These are phyloP conservation scores for Xerophyta viscosa DNA, from an alignment of 106 monocot species.

Conservation along the genomic window DNA sequence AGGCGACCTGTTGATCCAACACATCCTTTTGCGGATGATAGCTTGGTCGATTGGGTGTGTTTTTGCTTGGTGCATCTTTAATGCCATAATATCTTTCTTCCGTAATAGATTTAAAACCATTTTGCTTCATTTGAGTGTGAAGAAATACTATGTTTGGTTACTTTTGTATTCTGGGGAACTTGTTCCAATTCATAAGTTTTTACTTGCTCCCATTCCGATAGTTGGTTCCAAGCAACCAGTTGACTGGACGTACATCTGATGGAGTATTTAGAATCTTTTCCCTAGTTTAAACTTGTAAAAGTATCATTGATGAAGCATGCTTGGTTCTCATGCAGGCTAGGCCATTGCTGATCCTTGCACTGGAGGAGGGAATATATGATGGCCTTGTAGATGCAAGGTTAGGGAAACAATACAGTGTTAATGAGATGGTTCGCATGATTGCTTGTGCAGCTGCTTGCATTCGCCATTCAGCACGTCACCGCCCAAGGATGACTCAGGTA, in stretches of 20 bases:
- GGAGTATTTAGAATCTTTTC: too few species aligned
- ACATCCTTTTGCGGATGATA: slow-evolving; percentile 31
- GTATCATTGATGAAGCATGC: background rate
- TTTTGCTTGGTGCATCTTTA: background rate
- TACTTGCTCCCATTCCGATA: too few species aligned
- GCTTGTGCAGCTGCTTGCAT: slow-evolving; percentile 47
- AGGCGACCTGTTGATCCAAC: slow-evolving; percentile 28
- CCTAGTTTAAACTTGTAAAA: too few species aligned
- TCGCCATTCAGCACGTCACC: slow-evolving; percentile 30
- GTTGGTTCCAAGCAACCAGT: too few species aligned
- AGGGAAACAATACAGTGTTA: slow-evolving; percentile 17
- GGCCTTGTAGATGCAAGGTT: slow-evolving; percentile 27
- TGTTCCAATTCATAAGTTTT: too few species aligned
- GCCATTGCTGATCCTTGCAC: slow-evolving; percentile 20
- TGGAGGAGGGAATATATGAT: slow-evolving; percentile 33
- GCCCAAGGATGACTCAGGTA: slow-evolving; percentile 58
- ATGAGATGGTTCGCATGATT: slow-evolving; percentile 40
- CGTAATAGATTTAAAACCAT: too few species aligned
- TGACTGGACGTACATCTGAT: too few species aligned
- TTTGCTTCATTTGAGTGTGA: too few species aligned
- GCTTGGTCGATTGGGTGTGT: slow-evolving; percentile 52
- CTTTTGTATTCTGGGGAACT: too few species aligned
- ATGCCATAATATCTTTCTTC: background rate
- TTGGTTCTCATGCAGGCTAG: slow-evolving; percentile 38
- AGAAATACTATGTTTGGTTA: too few species aligned